Conservation (phyloP, 805 yeast species). For the Cyberlindnera suaveolens region DNA sequence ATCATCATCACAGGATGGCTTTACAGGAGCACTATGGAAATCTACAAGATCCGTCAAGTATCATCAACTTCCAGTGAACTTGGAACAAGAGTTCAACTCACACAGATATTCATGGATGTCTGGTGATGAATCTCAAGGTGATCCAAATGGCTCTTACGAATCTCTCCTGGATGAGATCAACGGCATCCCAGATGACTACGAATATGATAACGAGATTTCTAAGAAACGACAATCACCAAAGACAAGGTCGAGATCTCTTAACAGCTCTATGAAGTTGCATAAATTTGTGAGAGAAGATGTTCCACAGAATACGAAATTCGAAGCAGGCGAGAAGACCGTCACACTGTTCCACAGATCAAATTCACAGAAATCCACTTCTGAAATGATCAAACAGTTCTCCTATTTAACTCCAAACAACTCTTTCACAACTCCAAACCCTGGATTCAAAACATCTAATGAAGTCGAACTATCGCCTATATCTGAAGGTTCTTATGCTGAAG, state of each 20-base stretch:
- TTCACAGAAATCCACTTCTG: background rate
- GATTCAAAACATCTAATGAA: conserved; percentile 11
- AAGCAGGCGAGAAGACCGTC: conserved; percentile 32
- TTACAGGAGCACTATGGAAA: background rate
- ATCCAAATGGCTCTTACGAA: conserved; percentile 28
- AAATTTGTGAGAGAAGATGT: conserved; percentile 20
- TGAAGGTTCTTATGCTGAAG: conserved; percentile 21
- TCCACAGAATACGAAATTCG: conserved; percentile 29
- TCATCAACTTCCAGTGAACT: conserved; percentile 30
- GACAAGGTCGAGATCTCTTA: conserved; percentile 13
- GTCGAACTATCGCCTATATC: conserved; percentile 23
- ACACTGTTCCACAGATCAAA: conserved; percentile 28
- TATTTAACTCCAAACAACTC: conserved; percentile 20
- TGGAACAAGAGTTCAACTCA: conserved; percentile 30
- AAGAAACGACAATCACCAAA: background rate
- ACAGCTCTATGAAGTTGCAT: conserved; percentile 7
- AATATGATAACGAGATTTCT: conserved; percentile 4
- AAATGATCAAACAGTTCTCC: background rate
- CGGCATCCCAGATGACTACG: conserved; percentile 39
- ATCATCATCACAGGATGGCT: background rate
- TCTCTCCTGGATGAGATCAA: conserved; percentile 46
- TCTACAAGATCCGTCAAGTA: conserved; percentile 25
- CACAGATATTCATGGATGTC: conserved; percentile 24
- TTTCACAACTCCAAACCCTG: conserved; percentile 18
- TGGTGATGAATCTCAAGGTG: conserved; percentile 16